Percentiles rank a stretch among this genome's conserved stretches.
Evolutionary conservation across 1,284 basidiomycete genomes (phyloP).

Genomic region (Somion occarium): DNA sequence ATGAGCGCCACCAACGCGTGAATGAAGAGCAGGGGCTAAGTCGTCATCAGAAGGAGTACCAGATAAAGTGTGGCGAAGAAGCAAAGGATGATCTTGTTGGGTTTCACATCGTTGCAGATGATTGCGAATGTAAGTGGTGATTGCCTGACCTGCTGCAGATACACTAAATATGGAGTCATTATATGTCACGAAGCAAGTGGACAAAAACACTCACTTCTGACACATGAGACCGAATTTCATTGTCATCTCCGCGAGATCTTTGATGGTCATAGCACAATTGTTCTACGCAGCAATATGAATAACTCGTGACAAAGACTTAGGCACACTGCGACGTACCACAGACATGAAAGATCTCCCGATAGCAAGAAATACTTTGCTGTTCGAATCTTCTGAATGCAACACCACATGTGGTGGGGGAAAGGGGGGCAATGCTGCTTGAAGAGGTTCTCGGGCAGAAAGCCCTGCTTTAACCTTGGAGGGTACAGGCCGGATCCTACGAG

Average conservation of each 20-base stretch:
- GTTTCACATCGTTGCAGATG: conserved; percentile 65
- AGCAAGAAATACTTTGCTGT: conserved; percentile 63
- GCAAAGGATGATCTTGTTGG: conserved; percentile 66
- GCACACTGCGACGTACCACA: conserved; percentile 44
- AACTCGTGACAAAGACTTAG: background rate
- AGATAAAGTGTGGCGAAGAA: conserved; percentile 66
- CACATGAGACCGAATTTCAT: conserved; percentile 60
- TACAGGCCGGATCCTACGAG: conserved; percentile 34
- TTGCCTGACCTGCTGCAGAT: conserved; percentile 73
- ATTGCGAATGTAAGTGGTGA: conserved; percentile 71
- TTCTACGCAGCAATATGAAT: conserved; percentile 35
- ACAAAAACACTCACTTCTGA: conserved; percentile 54
- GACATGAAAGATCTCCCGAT: conserved; percentile 67
- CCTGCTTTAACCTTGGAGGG: conserved; percentile 20
- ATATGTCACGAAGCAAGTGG: background rate
- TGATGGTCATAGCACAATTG: conserved; percentile 79
- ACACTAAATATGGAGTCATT: conserved; percentile 36
- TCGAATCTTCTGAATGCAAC: conserved; percentile 67
- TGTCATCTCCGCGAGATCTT: conserved; percentile 70
- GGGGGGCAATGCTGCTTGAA: conserved; percentile 21
- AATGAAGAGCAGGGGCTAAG: conserved; percentile 64
- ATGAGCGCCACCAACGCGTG: conserved; percentile 62
- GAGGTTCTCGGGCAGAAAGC: conserved; percentile 8
- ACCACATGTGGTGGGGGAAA: conserved; percentile 60
- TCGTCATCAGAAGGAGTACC: conserved; percentile 68